phyloP scores from a whole-genome alignment of 2,329 filamentous ascomycete genomes.

The Aquanectria penicillioides region DNA sequence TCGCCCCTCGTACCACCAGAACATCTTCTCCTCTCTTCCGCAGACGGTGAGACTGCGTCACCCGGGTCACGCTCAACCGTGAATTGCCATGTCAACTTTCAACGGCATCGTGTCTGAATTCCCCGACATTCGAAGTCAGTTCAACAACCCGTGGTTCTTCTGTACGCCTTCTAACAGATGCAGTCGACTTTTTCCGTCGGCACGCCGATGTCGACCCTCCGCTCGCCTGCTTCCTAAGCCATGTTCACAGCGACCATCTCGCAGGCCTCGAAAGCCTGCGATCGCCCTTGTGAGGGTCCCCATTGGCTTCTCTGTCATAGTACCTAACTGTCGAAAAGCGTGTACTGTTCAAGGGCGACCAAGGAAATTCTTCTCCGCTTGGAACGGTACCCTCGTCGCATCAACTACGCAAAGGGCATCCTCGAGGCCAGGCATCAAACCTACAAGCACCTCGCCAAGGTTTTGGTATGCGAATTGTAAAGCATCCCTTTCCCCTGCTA shows the following conservation, averaged over 20 bases:
- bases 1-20: too few relatives aligned
- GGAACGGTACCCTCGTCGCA: conserved; percentile 80
- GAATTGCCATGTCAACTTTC: conserved; percentile 82
- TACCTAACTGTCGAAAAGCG: conserved; percentile 48
- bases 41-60: too few relatives aligned
- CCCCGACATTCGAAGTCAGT: conserved; percentile 74
- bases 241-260: conserved; percentile 92
- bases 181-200: conserved; percentile 84
- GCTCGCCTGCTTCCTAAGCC: conserved; percentile 87
- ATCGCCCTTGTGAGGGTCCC: conserved; percentile 71
- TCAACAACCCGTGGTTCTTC: neutral
- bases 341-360: conserved; percentile 90
- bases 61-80: too few relatives aligned
- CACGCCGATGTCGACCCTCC: conserved; percentile 66
- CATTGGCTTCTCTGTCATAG: neutral
- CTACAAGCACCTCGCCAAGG: conserved; percentile 78
- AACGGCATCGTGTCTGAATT: conserved; percentile 79
- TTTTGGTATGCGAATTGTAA: conserved; percentile 62
- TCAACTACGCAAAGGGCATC: conserved; percentile 83
- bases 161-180: conserved; percentile 1
- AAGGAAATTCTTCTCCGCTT: conserved; percentile 82
- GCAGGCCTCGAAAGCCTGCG: conserved; percentile 80
- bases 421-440: conserved; percentile 78
- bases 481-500: neutral
- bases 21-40: too few relatives aligned